A percentile compares a stretch with the other conserved stretches of the same genome.
These are phyloP conservation scores for Pseudoturritis turrita DNA, from an alignment of 345 rosid genomes.

Conservation along the genomic window DNA sequence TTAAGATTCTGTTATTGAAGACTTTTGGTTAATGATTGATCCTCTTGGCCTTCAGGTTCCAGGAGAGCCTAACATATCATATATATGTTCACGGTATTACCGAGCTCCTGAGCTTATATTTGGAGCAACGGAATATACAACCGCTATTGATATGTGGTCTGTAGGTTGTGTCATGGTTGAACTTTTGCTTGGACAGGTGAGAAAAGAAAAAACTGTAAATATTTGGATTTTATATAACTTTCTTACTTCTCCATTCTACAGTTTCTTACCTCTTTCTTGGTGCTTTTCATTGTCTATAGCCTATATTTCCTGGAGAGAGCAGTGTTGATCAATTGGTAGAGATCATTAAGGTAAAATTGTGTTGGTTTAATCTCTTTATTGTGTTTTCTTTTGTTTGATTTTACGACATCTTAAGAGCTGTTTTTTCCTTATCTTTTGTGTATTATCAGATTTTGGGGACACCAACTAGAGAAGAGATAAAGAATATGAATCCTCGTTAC, in stretches of 20 bases:
- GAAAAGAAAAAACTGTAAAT: neutral
- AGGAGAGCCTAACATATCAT: constrained; percentile 88
- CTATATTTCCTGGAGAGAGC: constrained; percentile 90
- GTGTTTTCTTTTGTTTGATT: neutral
- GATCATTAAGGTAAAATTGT: constrained; percentile 65
- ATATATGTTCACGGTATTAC: constrained; percentile 92
- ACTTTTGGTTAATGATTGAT: neutral
- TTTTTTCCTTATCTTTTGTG: neutral
- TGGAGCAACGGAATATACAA: constrained; percentile 78
- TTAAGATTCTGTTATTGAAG: neutral
- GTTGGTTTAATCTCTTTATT: neutral
- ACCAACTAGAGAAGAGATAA: constrained; percentile 91
- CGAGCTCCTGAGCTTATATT: constrained; percentile 96
- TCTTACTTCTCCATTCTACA: neutral
- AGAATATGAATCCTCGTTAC: constrained; percentile 92
- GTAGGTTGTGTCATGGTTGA: constrained; percentile 90
- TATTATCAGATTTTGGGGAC: constrained; percentile 70
- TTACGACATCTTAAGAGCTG: neutral
- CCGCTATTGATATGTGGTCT: constrained; percentile 94
- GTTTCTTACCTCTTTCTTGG: neutral
- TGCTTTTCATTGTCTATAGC: constrained; percentile 40
- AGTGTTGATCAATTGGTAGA: constrained; percentile 91
- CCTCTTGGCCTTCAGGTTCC: constrained; percentile 50
- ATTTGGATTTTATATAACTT: neutral
- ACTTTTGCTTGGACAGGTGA: constrained; percentile 80